Percentiles rank a stretch among this genome's conserved stretches.
These are phyloP conservation scores for Trametes gibbosa DNA, from an alignment of 768 basidiomycete species.

Conservation along the genomic window DNA sequence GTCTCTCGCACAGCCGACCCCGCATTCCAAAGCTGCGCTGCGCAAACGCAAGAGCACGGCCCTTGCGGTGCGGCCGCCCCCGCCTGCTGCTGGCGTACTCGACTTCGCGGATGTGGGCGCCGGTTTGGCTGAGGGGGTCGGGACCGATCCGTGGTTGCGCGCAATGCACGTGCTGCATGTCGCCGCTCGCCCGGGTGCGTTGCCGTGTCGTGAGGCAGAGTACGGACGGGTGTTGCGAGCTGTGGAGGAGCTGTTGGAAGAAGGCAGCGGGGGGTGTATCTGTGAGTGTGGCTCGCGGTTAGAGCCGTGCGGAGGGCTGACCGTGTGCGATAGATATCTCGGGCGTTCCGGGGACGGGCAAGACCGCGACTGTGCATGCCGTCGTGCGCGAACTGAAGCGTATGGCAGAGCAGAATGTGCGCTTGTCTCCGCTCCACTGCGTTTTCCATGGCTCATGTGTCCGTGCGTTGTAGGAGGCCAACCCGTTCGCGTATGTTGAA, in stretches of 20 bases:
- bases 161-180: constrained; percentile 93
- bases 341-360: constrained; percentile 98
- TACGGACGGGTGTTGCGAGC: constrained; percentile 71
- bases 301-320: background rate
- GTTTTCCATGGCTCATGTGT: too few relatives aligned
- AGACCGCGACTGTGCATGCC: constrained; percentile 96
- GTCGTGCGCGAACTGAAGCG: constrained; percentile 86
- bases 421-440: constrained; percentile 28
- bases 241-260: constrained; percentile 84
- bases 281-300: constrained; percentile 52
- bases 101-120: constrained; percentile 32
- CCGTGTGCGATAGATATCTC: constrained; percentile 72
- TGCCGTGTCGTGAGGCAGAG: constrained; percentile 89
- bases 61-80: constrained; percentile 36
- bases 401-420: constrained; percentile 78
- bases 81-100: constrained; percentile 32
- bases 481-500: constrained; percentile 95
- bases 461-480: constrained; percentile 72
- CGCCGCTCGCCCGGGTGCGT: constrained; percentile 81
- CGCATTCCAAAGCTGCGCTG: constrained; percentile 71
- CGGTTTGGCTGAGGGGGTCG: constrained; percentile 8
- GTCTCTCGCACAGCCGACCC: constrained; percentile 61
- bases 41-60: constrained; percentile 42
- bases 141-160: constrained; percentile 72
- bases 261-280: constrained; percentile 92